phyloP scores from a whole-genome alignment of 345 rosid genomes.

The Aquilaria sinensis region DNA sequence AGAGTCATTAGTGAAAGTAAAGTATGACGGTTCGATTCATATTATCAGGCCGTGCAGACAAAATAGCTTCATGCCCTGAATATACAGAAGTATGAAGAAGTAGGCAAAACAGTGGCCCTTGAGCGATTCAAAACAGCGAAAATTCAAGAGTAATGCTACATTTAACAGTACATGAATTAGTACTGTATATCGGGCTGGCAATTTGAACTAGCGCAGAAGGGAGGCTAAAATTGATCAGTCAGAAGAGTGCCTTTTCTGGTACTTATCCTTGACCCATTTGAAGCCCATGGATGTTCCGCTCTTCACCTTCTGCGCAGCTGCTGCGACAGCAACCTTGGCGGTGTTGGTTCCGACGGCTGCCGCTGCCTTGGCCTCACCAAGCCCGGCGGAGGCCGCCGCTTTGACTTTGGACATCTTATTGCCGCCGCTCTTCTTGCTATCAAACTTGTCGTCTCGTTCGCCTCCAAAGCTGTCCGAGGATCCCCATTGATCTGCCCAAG shows the following conservation, averaged over 20 bases:
- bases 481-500: slow-evolving; percentile 22
- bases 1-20: no score
- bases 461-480: not conserved
- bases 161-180: no score
- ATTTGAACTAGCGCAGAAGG: no score
- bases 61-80: no score
- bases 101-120: no score
- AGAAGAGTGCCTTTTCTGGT: slow-evolving; percentile 4
- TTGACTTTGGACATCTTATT: slow-evolving; percentile 17
- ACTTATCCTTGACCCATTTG: slow-evolving; percentile 24
- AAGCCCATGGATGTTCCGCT: slow-evolving; percentile 14
- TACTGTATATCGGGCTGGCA: no score
- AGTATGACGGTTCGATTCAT: no score
- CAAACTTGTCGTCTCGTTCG: slow-evolving; percentile 6
- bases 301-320: slow-evolving; percentile 15
- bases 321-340: no score
- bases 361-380: slow-evolving; percentile 20
- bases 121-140: no score
- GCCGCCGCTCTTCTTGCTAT: slow-evolving; percentile 8
- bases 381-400: slow-evolving; percentile 17
- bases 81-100: no score
- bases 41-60: no score
- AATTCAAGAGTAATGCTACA: no score
- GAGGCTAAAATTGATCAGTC: not conserved
- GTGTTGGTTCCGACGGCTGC: slow-evolving; percentile 2